phyloP scores from a whole-genome alignment of 2,329 filamentous ascomycete genomes.

The Aplosporella prunicola region DNA sequence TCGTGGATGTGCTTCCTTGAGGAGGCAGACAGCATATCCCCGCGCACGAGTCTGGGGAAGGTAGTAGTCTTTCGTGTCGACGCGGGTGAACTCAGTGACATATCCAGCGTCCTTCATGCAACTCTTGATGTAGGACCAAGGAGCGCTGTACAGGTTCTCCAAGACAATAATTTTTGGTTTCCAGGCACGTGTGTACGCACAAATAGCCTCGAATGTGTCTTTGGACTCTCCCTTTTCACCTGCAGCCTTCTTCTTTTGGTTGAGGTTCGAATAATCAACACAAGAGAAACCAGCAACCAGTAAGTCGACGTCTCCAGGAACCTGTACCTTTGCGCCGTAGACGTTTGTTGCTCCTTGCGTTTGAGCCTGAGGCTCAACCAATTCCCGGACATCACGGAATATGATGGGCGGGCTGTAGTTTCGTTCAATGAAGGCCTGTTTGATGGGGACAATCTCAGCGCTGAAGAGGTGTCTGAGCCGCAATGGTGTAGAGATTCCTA shows the following conservation, averaged over 20 bases:
- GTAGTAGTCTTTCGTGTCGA: conserved; percentile 65
- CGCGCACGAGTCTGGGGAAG: conserved; percentile 55
- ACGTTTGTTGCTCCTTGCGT: conserved; percentile 46
- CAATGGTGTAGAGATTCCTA: conserved; percentile 12
- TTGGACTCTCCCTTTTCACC: conserved; percentile 53
- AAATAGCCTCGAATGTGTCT: conserved; percentile 54
- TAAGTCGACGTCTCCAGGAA: conserved; percentile 53
- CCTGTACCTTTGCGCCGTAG: conserved; percentile 48
- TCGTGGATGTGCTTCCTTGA: conserved; percentile 18
- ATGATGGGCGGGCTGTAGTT: conserved; percentile 36
- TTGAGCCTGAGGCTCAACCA: conserved; percentile 39
- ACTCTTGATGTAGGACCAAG: conserved; percentile 40
- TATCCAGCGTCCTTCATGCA: conserved; percentile 45
- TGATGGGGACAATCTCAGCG: conserved; percentile 37
- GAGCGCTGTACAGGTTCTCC: conserved; percentile 58
- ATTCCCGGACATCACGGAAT: conserved; percentile 37
- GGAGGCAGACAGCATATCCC: conserved; percentile 39
- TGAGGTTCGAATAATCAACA: conserved; percentile 63
- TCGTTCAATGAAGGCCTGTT: conserved; percentile 40
- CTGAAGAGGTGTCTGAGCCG: conserved; percentile 34
- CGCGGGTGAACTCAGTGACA: conserved; percentile 34
- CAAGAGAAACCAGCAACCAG: conserved; percentile 67
- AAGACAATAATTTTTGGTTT: conserved; percentile 57
- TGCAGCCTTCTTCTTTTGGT: conserved; percentile 45
- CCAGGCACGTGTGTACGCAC: conserved; percentile 46